A percentile compares a stretch with the other conserved stretches of the same genome.
Conservation (phyloP, 148 eudicot genomes). For the Diospyros lotus region DNA sequence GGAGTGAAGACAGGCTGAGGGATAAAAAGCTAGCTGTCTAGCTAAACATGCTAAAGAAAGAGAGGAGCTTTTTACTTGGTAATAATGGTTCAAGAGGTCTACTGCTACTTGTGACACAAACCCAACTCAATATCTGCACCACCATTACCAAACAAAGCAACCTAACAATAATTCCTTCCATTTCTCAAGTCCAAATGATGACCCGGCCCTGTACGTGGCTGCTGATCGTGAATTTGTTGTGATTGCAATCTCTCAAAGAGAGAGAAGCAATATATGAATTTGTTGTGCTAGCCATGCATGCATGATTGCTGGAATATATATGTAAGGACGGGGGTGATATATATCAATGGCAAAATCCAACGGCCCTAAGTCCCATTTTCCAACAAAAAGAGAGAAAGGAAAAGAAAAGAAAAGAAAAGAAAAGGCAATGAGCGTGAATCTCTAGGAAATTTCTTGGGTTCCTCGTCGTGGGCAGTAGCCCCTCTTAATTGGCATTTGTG, state of each 20-base stretch:
- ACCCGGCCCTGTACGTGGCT: background rate
- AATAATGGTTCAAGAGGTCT: slow-evolving; percentile 26
- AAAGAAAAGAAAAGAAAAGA: background rate
- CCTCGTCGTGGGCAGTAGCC: slow-evolving; percentile 5
- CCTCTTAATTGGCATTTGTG: background rate
- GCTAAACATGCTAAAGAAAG: background rate
- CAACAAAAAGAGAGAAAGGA: background rate
- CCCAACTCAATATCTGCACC: slow-evolving; percentile 46
- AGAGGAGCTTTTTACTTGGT: background rate
- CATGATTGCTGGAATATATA: slow-evolving; percentile 5
- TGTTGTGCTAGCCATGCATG: slow-evolving; percentile 2
- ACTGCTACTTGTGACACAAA: slow-evolving; percentile 33
- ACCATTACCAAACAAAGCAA: slow-evolving; percentile 27
- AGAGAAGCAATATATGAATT: slow-evolving; percentile 11
- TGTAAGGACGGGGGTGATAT: background rate
- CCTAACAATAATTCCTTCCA: slow-evolving; percentile 34
- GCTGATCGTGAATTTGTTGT: slow-evolving; percentile 8
- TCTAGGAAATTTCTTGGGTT: slow-evolving; percentile 23
- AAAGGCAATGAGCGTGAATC: background rate
- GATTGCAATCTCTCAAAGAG: background rate
- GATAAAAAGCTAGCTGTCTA: background rate
- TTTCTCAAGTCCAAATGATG: slow-evolving; percentile 29
- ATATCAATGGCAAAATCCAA: too few species aligned
- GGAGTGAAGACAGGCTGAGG: background rate
- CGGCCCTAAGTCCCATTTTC: slow-evolving; percentile 1